Percentiles rank a stretch among this genome's conserved stretches.
These are phyloP conservation scores for Claviceps humidiphila DNA, from an alignment of 2,329 filamentous ascomycete genomes.

Conservation along the genomic window DNA sequence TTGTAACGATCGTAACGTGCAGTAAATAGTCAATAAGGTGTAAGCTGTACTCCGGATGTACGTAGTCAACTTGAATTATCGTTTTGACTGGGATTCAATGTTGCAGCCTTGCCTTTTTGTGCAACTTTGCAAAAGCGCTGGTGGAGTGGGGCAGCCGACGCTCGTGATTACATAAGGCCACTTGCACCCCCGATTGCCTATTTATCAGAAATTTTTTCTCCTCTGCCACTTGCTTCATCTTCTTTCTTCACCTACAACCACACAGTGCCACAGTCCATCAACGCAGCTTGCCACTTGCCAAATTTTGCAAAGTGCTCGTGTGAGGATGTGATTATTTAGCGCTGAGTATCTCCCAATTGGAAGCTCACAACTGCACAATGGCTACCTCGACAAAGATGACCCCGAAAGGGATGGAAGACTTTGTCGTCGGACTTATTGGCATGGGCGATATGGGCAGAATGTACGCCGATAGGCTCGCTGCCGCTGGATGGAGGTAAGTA, in stretches of 20 bases:
- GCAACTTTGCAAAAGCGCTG: not conserved
- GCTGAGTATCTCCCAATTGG: constrained; percentile 9
- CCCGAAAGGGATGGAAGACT: constrained; percentile 45
- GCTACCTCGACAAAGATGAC: constrained; percentile 13
- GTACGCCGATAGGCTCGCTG: constrained; percentile 81
- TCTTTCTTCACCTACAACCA: not conserved
- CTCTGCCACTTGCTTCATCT: fast-evolving
- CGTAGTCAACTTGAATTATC: too few species aligned
- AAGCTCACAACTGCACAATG: constrained; percentile 16
- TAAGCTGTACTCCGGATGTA: too few species aligned
- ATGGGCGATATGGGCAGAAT: constrained; percentile 99
- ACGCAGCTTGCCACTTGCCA: not conserved
- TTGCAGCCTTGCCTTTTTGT: not conserved
- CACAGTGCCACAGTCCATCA: not conserved
- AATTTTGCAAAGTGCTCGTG: not conserved
- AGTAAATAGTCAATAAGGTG: too few species aligned
- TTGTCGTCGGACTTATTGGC: constrained; percentile 85
- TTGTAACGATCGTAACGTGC: too few species aligned
- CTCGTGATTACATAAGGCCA: constrained; percentile 2
- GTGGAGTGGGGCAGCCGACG: not conserved
- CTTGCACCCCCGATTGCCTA: not conserved
- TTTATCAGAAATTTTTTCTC: not conserved
- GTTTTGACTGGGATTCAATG: too few species aligned
- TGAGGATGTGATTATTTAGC: constrained; percentile 15
- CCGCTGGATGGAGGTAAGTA: constrained; percentile 85